A percentile compares a stretch with the other conserved stretches of the same genome.
phyloP scores from a whole-genome alignment of 2,329 filamentous ascomycete genomes.

The Calonectria naviculata region DNA sequence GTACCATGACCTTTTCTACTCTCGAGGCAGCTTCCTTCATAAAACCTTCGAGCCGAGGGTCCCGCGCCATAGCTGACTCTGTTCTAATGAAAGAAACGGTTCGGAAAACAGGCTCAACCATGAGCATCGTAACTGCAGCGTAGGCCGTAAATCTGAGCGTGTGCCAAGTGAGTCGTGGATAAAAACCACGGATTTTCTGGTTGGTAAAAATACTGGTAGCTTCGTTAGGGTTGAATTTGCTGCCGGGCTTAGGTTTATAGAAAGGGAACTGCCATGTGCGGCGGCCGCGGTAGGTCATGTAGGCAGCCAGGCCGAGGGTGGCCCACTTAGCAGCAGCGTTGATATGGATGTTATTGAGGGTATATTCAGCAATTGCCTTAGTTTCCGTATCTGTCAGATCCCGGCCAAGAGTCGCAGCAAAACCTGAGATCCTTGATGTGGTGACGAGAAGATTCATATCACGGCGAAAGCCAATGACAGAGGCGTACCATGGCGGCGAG shows the following conservation, averaged over 20 bases:
- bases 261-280: constrained; percentile 43
- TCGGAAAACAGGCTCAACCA: constrained; percentile 40
- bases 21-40: constrained; percentile 36
- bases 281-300: constrained; percentile 42
- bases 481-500: constrained; percentile 45
- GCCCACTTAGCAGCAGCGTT: constrained; percentile 45
- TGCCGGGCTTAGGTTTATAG: constrained; percentile 40
- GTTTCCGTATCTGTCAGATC: constrained; percentile 50
- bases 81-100: constrained; percentile 36
- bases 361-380: constrained; percentile 48
- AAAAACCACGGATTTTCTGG: constrained; percentile 38
- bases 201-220: constrained; percentile 40
- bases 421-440: constrained; percentile 40
- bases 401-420: constrained; percentile 44
- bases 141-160: constrained; percentile 41
- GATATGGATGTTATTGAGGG: constrained; percentile 44
- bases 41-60: constrained; percentile 34
- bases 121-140: constrained; percentile 37
- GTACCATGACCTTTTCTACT: constrained; percentile 36
- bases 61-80: constrained; percentile 35
- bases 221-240: constrained; percentile 41
- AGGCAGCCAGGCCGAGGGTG: constrained; percentile 36
- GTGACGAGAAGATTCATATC: constrained; percentile 43
- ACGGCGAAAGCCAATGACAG: constrained; percentile 41
- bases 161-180: constrained; percentile 39